Evolutionary conservation across 1,284 basidiomycete species (phyloP).

Genomic region (Irpex sp.): DNA sequence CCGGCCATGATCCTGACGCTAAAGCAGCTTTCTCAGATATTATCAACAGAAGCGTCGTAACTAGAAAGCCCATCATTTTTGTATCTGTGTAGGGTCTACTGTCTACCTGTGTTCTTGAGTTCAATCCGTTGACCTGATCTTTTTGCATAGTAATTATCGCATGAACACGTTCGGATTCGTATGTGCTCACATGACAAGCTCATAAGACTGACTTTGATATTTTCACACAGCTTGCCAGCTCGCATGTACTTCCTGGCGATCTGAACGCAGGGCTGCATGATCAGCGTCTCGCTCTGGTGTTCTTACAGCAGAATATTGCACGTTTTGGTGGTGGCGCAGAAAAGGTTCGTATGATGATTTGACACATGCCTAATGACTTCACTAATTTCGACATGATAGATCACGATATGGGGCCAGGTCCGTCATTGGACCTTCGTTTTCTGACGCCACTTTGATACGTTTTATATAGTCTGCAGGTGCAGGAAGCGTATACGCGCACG

Average conservation of each 20-base stretch:
- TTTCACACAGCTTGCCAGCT: conserved; percentile 43
- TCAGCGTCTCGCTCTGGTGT: conserved; percentile 52
- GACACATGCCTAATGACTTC: background rate
- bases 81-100: conserved; percentile 42
- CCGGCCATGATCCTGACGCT: background rate
- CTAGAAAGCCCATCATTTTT: conserved; percentile 50
- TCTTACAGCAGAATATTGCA: conserved; percentile 58
- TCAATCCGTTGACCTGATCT: background rate
- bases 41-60: conserved; percentile 42
- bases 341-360: conserved; percentile 35
- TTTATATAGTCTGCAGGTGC: conserved; percentile 48
- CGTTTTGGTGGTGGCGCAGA: conserved; percentile 62
- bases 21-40: conserved; percentile 33
- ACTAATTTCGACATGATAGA: conserved; percentile 28
- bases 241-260: conserved; percentile 42
- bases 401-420: conserved; percentile 62
- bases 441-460: background rate
- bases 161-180: conserved; percentile 61
- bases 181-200: conserved; percentile 17
- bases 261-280: conserved; percentile 56
- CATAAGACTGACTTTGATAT: background rate
- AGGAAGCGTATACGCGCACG: conserved; percentile 49
- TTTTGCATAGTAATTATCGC: conserved; percentile 46
- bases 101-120: background rate
- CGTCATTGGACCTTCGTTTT: background rate